Conservation (phyloP, 805 yeast species). For the Suhomyces xylopsoci region DNA sequence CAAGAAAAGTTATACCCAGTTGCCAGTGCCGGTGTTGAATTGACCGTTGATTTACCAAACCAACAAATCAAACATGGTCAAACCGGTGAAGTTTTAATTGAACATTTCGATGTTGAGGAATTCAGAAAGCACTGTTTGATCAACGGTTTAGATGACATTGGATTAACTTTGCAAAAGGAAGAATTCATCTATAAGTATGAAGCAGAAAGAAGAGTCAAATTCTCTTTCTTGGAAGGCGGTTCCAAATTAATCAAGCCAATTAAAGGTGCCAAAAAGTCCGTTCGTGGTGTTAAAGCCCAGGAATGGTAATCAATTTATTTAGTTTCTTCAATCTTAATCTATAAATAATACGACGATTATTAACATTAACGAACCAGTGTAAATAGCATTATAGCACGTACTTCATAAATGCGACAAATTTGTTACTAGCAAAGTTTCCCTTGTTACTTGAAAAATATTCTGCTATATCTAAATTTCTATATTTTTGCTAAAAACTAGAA, state of each 20-base stretch:
- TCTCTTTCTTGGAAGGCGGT: constrained; percentile 93
- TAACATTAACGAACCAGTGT: background rate
- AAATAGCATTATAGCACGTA: too few relatives aligned
- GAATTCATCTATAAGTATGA: constrained; percentile 72
- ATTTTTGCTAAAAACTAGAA: background rate
- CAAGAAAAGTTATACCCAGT: constrained; percentile 69
- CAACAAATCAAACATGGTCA: constrained; percentile 78
- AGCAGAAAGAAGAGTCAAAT: constrained; percentile 67
- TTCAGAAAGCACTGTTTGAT: constrained; percentile 94
- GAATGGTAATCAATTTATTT: constrained; percentile 53
- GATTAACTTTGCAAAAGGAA: constrained; percentile 89
- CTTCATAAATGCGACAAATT: too few relatives aligned
- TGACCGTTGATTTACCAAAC: constrained; percentile 81
- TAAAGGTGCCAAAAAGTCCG: constrained; percentile 64
- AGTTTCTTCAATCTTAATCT: background rate
- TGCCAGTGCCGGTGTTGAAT: constrained; percentile 66
- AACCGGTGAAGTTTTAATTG: constrained; percentile 59
- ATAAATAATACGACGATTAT: background rate
- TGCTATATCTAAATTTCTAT: background rate
- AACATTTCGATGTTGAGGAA: constrained; percentile 79
- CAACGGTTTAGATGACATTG: constrained; percentile 96
- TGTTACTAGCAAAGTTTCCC: too few relatives aligned
- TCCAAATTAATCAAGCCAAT: constrained; percentile 64
- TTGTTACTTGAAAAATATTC: too few relatives aligned
- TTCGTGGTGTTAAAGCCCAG: constrained; percentile 64